A percentile compares a stretch with the other conserved stretches of the same genome.
These are phyloP conservation scores for Xanthoconium purpureum DNA, from an alignment of 768 basidiomycete species.

Conservation along the genomic window DNA sequence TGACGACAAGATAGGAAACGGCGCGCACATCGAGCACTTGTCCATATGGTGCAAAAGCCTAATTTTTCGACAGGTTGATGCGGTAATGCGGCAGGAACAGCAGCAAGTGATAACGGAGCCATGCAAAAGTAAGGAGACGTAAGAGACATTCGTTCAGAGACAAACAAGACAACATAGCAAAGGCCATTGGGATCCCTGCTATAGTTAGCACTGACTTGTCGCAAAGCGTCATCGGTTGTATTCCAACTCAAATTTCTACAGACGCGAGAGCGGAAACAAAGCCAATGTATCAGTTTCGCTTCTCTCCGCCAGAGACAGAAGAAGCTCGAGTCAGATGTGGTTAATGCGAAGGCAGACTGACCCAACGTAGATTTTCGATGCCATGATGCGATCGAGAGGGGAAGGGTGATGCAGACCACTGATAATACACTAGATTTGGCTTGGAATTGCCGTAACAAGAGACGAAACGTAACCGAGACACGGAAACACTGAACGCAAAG, in stretches of 20 bases:
- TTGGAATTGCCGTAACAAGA: constrained; percentile 52
- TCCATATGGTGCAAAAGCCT: constrained; percentile 85
- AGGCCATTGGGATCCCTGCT: constrained; percentile 23
- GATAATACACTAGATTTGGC: constrained; percentile 48
- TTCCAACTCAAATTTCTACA: constrained; percentile 94
- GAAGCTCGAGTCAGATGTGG: constrained; percentile 43
- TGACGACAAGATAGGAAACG: constrained; percentile 29
- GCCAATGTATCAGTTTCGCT: constrained; percentile 54
- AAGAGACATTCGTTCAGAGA: constrained; percentile 31
- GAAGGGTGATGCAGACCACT: constrained; percentile 26
- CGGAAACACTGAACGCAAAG: constrained; percentile 46
- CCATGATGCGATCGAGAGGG: constrained; percentile 34
- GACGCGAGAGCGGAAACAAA: constrained; percentile 40
- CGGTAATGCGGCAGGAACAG: constrained; percentile 16
- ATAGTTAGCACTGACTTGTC: constrained; percentile 72
- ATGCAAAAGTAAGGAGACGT: constrained; percentile 29
- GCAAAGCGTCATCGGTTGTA: constrained; percentile 90
- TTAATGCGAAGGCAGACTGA: constrained; percentile 69
- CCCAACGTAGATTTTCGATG: constrained; percentile 93
- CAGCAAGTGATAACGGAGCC: constrained; percentile 18
- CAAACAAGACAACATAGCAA: constrained; percentile 48
- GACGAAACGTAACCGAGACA: constrained; percentile 56
- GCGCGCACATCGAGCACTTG: constrained; percentile 88
- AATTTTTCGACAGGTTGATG: constrained; percentile 24
- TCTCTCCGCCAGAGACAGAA: constrained; percentile 41